Evolutionary conservation across 805 yeast species (phyloP), one percentile per base, ranked within the genome.

Genomic region (Grigorovia transvaalensis): DNA sequence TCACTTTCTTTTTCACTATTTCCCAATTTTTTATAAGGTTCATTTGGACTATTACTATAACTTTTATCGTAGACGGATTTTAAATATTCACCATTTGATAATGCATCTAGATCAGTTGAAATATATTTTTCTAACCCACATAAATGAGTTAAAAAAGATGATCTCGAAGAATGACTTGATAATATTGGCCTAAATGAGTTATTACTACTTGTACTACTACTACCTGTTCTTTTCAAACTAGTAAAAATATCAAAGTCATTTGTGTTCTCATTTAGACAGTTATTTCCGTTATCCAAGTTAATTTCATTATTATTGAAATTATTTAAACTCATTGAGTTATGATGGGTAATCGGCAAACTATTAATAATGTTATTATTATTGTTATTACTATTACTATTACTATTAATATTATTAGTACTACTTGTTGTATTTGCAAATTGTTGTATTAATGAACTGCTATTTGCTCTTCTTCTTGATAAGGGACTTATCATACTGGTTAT

Each of bases 81-180:
- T 17, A 12, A 19, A 17, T 45, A 27, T 15, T 27, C 50, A 15
- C 53, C 54, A 6, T 58, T 47, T 9, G 60, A 56, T 29, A 58
- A 41, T 17, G 60, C 60, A 46, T 64, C 68, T 45, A 64, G 53
- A 38, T 59, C 66, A 4, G 61, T 54, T 7, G 63, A 51, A 23
- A 64, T 64, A 51, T 61, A 62, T 35, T 62, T 57, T 50, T 64
- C 68, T 42, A 64, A 49, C 18, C 66, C 60, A 50, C 58, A 64
- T 17, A 64, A 47, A 45, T 64, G 68, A 9, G 66, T 55, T 11
- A 65, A 61, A 35, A 64, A 61, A 1, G 59, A 51, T 35, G 52
- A 51, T 40, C 57, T 53, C 6, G 63, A 58, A 15, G 61, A 57
- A 13, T 56, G 53, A 8, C 61, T 53, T 8, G 52, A 43, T 5